These are phyloP conservation scores for Diphasiastrum complanatum DNA, from an alignment of 83 land plant species.

Conservation along the genomic window DNA sequence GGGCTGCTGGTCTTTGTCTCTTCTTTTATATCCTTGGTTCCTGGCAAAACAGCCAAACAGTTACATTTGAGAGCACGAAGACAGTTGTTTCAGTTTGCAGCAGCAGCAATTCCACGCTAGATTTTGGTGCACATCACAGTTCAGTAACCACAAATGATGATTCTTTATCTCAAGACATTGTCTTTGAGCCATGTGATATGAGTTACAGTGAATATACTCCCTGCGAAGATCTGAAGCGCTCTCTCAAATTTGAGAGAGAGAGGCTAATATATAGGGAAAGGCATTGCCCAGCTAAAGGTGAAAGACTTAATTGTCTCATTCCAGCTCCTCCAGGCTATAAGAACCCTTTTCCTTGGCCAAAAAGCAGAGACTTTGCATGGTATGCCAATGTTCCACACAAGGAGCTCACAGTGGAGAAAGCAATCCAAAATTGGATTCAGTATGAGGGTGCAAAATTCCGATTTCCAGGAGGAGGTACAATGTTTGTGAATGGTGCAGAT, in stretches of 20 bases:
- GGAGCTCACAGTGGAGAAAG: slow-evolving; percentile 30
- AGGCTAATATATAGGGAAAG: slow-evolving; percentile 30
- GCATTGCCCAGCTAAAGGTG: slow-evolving; percentile 31
- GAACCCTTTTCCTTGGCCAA: slow-evolving; percentile 34
- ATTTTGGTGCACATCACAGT: slow-evolving; percentile 25
- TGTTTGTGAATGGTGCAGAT: slow-evolving; percentile 31
- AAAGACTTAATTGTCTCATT: slow-evolving; percentile 17
- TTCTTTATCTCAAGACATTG: neutral
- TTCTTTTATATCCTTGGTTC: slow-evolving; percentile 29
- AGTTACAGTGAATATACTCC: slow-evolving; percentile 42
- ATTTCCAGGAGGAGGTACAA: slow-evolving; percentile 46
- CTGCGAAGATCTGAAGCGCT: slow-evolving; percentile 33
- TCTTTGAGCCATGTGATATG: slow-evolving; percentile 15
- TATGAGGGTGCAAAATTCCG: slow-evolving; percentile 26
- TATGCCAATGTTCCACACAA: slow-evolving; percentile 37
- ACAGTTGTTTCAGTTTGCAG: neutral
- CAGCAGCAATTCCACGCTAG: slow-evolving; percentile 8
- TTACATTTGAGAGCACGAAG: neutral
- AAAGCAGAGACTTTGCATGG: slow-evolving; percentile 38
- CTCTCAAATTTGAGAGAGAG: slow-evolving; percentile 26
- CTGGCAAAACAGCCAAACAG: slow-evolving; percentile 19
- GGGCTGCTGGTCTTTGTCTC: slow-evolving; percentile 19
- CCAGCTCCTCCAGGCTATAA: slow-evolving; percentile 32
- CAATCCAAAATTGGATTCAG: slow-evolving; percentile 42
- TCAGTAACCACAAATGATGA: neutral